Conservation (phyloP, 1,139 yeast genomes). For the Protomyces inouyei region DNA sequence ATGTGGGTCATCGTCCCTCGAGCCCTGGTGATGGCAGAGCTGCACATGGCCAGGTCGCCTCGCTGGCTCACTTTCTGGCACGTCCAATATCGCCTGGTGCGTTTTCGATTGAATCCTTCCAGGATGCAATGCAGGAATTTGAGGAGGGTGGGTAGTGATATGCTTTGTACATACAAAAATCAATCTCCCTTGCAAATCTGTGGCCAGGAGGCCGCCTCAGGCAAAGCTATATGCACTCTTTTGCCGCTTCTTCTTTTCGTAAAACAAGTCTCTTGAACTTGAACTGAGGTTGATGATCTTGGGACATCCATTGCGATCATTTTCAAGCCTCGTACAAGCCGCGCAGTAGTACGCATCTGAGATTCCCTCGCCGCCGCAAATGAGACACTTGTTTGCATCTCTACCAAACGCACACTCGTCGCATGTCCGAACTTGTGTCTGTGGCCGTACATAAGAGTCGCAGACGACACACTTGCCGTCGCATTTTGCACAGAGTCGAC, state of each 20-base stretch:
- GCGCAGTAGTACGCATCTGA: constrained; percentile 73
- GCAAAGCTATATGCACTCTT: constrained; percentile 16
- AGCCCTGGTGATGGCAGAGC: not conserved
- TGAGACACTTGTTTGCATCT: constrained; percentile 58
- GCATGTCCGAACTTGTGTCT: constrained; percentile 67
- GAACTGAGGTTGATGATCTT: constrained; percentile 75
- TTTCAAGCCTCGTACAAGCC: constrained; percentile 76
- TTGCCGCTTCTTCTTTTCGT: constrained; percentile 48
- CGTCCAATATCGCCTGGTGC: not conserved
- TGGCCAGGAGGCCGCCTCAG: not conserved
- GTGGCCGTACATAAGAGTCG: constrained; percentile 78
- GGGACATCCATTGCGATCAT: constrained; percentile 92
- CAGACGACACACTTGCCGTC: constrained; percentile 92
- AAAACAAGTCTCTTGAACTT: constrained; percentile 61
- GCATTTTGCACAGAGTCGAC: constrained; percentile 72
- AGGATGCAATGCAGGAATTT: not conserved
- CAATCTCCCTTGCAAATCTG: not conserved
- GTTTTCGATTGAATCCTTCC: not conserved
- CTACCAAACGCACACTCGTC: constrained; percentile 81
- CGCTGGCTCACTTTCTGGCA: not conserved
- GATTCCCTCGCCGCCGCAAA: constrained; percentile 57
- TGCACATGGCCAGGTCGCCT: not conserved
- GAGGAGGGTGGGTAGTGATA: not conserved
- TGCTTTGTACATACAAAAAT: not conserved
- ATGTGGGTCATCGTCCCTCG: not conserved